Evolutionary conservation across 2,329 filamentous ascomycete species (phyloP), one percentile per base, ranked within the genome.

Genomic region (Fusarium clavum): DNA sequence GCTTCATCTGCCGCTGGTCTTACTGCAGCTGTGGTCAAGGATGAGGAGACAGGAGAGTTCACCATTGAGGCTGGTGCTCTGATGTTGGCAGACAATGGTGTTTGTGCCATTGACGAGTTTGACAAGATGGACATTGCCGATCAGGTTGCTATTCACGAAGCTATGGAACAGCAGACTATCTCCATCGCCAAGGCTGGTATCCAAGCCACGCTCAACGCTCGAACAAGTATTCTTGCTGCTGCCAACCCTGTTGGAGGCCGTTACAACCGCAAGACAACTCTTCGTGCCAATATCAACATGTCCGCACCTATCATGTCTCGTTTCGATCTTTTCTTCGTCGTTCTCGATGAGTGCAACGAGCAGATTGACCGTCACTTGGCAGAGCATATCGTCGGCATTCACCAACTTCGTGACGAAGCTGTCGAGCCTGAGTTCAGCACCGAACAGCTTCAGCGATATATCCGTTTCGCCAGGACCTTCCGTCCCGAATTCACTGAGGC

Each of bases 91-190:
- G 91, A 98, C 77, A 98, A 97, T 73, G 96, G 96, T 57, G 97
- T 98, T 75, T 99, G 96, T 81, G 94, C 94, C 64, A 99, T 99
- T 78, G 96, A 99, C 78, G 96, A 99, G 79, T 99, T 99, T 75
- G 96, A 99, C 88, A 99, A 99, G 84, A 99, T 99, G 96, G 96
- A 99, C 76, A 92, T 99, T 67, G 90, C 85, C 55, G 96, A 99
- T 79, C 96, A 99, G 83, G 96, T 99, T 58, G 96, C 96, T 71
- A 99, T 99, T 77, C 96, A 99, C 87, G 96, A 99, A 89, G 96
- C 96, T 64, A 99, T 99, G 96, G 96, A 99, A 88, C 96, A 99
- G 84, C 96, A 99, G 82, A 99, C 96, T 8, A 99, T 99, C 72
- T 98, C 94, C 11, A 99, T 99, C 76, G 95, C 96, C 64, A 99